Evolutionary conservation across 768 basidiomycete genomes (phyloP), one percentile per base, ranked within the genome.

Genomic region (Suillus discolor): DNA sequence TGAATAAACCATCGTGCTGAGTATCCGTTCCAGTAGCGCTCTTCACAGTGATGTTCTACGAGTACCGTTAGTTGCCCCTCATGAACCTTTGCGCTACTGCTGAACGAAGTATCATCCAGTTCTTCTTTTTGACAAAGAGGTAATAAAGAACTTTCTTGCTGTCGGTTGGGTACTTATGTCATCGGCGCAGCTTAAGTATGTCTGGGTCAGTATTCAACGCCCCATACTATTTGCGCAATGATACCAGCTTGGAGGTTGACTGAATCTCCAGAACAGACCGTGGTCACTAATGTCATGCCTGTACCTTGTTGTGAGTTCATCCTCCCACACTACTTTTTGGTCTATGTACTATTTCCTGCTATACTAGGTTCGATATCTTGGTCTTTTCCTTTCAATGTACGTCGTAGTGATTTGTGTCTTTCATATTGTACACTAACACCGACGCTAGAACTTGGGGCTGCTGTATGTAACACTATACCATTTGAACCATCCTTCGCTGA

Each of bases 241-340:
- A 36, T n/a, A n/a, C 20, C 12, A 36, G 12, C 18, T 6, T 6
- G 31, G 2, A 20, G 20, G n/a, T 11, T 55, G 34, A 34, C 34
- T 3, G 34, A 13, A 36, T 57, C 20, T 57, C n/a, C 8, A 57
- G 55, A 36, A 57, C 1, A 20, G 55, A 57, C 34, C 31, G 6
- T 57, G 55, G 55, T 57, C 55, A 31, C 6, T 36, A 34, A 57
- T 57, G 55, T 57, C 55, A 13, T n/a, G 12, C n/a, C 55, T 57
- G 13, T 57, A 57, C 20, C 55, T 57, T 12, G 20, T 36, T 57
- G 55, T 57, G 34, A 57, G 55, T 57, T 20, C n/a, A 34, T 34
- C 8, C 34, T 36, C 12, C 11, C 6, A 57, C 20, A 12, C 2
- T n/a, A 12, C 20, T 57, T 57, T 20, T 13, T 36, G 2, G 16